Evolutionary conservation across 2,329 filamentous ascomycete species (phyloP).

Genomic region (Albophoma yamanashiensis): DNA sequence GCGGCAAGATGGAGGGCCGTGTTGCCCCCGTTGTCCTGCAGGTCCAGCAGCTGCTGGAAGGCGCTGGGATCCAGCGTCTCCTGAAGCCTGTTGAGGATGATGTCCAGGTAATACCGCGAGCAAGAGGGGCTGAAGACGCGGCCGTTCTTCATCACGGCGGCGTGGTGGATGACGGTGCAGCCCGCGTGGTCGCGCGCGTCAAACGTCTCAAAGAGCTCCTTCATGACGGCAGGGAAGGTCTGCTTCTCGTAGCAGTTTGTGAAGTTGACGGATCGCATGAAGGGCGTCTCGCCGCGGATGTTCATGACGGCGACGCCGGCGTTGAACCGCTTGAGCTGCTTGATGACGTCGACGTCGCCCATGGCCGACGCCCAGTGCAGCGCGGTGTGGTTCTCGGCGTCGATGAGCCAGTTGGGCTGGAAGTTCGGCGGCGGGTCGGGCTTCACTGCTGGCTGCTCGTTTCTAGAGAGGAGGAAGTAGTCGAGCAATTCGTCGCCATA

Average conservation of each 20-base stretch:
- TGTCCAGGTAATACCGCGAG: constrained; percentile 87
- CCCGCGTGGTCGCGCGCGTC: constrained; percentile 69
- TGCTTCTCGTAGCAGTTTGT: constrained; percentile 95
- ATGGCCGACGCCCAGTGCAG: constrained; percentile 97
- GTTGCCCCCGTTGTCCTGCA: constrained; percentile 78
- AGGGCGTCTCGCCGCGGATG: constrained; percentile 70
- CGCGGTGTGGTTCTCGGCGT: constrained; percentile 84
- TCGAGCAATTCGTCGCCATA: constrained; percentile 92
- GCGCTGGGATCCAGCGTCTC: constrained; percentile 67
- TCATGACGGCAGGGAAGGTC: constrained; percentile 76
- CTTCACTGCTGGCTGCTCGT: constrained; percentile 59
- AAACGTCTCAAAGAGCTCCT: constrained; percentile 73
- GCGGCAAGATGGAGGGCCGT: constrained; percentile 70
- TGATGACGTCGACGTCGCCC: constrained; percentile 89
- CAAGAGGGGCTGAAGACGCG: constrained; percentile 76
- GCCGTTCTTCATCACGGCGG: constrained; percentile 76
- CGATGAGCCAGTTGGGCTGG: constrained; percentile 84
- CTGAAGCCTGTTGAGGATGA: constrained; percentile 75
- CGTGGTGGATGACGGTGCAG: constrained; percentile 88
- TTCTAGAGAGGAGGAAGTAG: constrained; percentile 84
- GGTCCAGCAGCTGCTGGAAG: constrained; percentile 69
- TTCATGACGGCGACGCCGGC: constrained; percentile 65
- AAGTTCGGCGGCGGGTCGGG: constrained; percentile 79
- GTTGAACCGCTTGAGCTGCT: constrained; percentile 71
- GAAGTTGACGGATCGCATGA: constrained; percentile 91